phyloP scores from a whole-genome alignment of 1,284 basidiomycete species.

The Grifola frondosa region DNA sequence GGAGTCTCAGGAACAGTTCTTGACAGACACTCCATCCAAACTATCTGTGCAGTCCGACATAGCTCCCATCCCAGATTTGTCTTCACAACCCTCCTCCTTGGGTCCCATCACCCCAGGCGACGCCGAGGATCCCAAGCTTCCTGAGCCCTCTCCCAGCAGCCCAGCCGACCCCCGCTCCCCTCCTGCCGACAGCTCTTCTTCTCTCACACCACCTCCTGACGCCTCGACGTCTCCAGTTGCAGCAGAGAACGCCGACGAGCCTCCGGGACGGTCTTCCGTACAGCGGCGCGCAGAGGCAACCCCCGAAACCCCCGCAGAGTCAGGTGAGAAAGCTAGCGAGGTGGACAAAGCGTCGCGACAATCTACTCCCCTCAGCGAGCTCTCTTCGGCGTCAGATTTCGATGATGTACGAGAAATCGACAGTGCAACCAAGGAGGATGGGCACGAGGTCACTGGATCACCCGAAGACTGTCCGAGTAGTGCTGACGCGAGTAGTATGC shows the following conservation, averaged over 20 bases:
- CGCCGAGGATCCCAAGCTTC: conserved; percentile 25
- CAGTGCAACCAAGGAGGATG: conserved; percentile 12
- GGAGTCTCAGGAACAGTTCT: conserved; percentile 29
- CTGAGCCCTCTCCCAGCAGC: conserved; percentile 23
- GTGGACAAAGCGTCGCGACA: conserved; percentile 43
- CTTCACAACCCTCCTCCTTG: conserved; percentile 11
- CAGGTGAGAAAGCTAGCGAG: conserved; percentile 12
- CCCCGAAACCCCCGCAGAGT: conserved; percentile 9
- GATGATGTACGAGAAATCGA: conserved; percentile 11
- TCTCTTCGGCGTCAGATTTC: conserved; percentile 57
- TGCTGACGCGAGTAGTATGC: neutral
- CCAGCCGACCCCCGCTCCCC: conserved; percentile 27
- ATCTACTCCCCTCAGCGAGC: conserved; percentile 68
- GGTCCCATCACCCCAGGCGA: conserved; percentile 27
- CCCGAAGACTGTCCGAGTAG: conserved; percentile 1
- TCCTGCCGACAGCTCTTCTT: conserved; percentile 27
- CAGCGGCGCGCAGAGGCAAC: conserved; percentile 1
- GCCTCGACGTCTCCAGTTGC: conserved; percentile 27
- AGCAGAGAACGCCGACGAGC: conserved; percentile 19
- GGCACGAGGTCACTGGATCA: neutral
- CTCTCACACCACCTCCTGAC: conserved; percentile 33
- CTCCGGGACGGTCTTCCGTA: conserved; percentile 9
- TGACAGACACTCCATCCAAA: conserved; percentile 27
- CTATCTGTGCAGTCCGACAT: conserved; percentile 24
- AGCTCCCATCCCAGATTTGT: conserved; percentile 9